Evolutionary conservation across 2,329 filamentous ascomycete genomes (phyloP).

Genomic region (Coleophoma cylindrospora): DNA sequence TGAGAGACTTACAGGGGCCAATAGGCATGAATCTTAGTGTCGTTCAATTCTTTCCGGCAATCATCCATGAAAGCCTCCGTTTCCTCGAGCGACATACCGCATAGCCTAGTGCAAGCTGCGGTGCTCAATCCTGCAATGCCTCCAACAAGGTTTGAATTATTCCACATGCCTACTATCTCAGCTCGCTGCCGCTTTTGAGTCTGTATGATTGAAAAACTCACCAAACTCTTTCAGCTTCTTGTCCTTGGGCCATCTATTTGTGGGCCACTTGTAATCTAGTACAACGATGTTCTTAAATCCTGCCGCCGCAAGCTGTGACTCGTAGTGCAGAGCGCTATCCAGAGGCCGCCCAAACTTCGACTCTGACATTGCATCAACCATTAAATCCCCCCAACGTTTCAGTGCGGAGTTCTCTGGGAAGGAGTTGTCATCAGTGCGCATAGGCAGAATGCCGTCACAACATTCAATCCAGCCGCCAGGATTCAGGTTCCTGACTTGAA

Average conservation of each 20-base stretch:
- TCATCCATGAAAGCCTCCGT: conserved; percentile 2
- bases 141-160: conserved; percentile 8
- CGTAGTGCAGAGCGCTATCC: conserved; percentile 20
- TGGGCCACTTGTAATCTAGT: conserved; percentile 41
- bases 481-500: conserved; percentile 5
- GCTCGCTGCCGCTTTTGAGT: neutral
- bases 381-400: conserved; percentile 11
- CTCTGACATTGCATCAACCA: conserved; percentile 23
- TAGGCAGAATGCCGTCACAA: conserved; percentile 18
- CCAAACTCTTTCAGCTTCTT: conserved; percentile 23
- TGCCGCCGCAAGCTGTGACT: conserved; percentile 9
- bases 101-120: conserved; percentile 12
- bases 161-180: conserved; percentile 8
- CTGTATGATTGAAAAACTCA: neutral
- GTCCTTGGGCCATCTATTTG: conserved; percentile 45
- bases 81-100: conserved; percentile 8
- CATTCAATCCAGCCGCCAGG: conserved; percentile 28
- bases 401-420: conserved; percentile 6
- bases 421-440: conserved; percentile 29
- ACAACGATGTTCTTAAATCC: conserved; percentile 27
- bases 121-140: conserved; percentile 12
- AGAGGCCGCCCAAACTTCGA: conserved; percentile 24
- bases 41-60: conserved; percentile 6
- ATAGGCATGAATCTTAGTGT: conserved; percentile 10
- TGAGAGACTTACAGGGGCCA: conserved; percentile 6